phyloP scores from a whole-genome alignment of 441 rosid species.

The Viola pubescens region DNA sequence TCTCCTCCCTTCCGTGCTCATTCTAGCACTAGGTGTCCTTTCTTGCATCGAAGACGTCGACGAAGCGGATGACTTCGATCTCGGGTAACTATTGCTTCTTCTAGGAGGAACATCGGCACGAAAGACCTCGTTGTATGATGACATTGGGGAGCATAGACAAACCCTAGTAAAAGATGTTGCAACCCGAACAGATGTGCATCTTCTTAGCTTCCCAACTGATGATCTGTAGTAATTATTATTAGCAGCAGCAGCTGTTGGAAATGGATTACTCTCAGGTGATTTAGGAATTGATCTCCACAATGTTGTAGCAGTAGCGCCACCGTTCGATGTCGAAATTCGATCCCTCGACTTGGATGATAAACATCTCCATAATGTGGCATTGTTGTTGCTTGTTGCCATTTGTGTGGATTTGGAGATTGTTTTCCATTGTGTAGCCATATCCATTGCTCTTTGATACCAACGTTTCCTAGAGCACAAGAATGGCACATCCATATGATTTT shows the following conservation, averaged over 20 bases:
- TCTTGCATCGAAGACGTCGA: conserved; percentile 28
- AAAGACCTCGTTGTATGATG: conserved; percentile 80
- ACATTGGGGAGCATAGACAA: conserved; percentile 83
- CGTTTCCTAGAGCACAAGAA: conserved; percentile 53
- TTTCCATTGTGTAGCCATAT: conserved; percentile 56
- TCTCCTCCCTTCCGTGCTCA: conserved; percentile 57
- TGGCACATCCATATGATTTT: not conserved
- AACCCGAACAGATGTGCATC: conserved; percentile 61
- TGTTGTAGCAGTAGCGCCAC: conserved; percentile 20
- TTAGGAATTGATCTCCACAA: conserved; percentile 37
- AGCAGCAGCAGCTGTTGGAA: not conserved
- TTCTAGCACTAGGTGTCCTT: conserved; percentile 28
- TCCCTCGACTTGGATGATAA: conserved; percentile 29
- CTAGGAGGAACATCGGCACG: conserved; percentile 66
- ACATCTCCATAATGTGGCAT: conserved; percentile 30
- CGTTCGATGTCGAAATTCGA: too few relatives aligned
- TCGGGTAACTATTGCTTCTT: conserved; percentile 82
- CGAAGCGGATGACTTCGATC: conserved; percentile 39
- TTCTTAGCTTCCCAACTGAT: conserved; percentile 39
- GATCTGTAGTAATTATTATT: conserved; percentile 2
- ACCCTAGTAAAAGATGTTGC: conserved; percentile 79
- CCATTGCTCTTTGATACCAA: conserved; percentile 90
- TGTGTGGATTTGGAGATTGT: conserved; percentile 29
- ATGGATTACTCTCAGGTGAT: conserved; percentile 12
- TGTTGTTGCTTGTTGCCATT: conserved; percentile 18